Conservation (phyloP, 2,329 filamentous ascomycete genomes). For the Ceratocystis cacaofunesta region DNA sequence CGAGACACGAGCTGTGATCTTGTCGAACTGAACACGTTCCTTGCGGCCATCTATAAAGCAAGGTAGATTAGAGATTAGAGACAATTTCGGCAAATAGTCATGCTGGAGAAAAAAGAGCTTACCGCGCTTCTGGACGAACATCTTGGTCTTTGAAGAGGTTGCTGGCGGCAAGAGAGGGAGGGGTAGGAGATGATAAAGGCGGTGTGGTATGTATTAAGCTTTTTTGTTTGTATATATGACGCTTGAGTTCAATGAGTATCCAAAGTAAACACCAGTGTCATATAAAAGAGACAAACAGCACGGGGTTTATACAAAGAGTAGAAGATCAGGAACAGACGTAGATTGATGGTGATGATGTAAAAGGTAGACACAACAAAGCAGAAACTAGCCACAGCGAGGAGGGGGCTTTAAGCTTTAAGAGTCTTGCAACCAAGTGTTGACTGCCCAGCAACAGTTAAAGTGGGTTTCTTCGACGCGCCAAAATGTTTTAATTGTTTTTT, state of each 20-base stretch:
- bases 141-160: constrained; percentile 25
- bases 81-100: background rate
- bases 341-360: constrained; percentile 17
- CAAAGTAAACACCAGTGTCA: too few species aligned
- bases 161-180: constrained; percentile 18
- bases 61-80: constrained; percentile 5
- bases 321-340: background rate
- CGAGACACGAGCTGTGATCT: constrained; percentile 97
- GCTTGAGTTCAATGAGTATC: too few species aligned
- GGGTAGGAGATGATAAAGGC: background rate
- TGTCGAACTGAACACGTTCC: constrained; percentile 99
- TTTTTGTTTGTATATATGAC: too few species aligned
- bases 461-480: background rate
- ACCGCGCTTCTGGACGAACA: constrained; percentile 52
- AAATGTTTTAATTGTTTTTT: background rate
- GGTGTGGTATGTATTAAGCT: background rate
- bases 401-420: constrained; percentile 1
- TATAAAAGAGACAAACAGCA: too few species aligned
- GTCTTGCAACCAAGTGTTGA: background rate
- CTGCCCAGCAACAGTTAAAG: background rate
- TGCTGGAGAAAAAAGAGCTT: constrained; percentile 23
- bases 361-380: too few species aligned
- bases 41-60: constrained; percentile 76
- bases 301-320: too few species aligned
- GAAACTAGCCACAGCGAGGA: background rate